Evolutionary conservation across 2,329 filamentous ascomycete species (phyloP).

Genomic region (Penicillium sumatraense): DNA sequence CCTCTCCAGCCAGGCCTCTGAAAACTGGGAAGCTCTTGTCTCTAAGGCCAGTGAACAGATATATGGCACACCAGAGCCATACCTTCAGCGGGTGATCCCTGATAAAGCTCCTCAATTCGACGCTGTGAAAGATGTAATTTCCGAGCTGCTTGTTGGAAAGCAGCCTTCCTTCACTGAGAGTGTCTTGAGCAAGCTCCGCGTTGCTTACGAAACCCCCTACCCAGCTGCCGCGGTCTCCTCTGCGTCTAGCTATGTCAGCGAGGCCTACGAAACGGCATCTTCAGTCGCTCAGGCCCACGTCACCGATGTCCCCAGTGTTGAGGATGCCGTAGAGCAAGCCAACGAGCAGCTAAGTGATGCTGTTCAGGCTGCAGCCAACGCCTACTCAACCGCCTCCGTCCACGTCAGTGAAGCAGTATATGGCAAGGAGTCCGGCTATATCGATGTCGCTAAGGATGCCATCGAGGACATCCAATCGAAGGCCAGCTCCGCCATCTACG

Average conservation of each 20-base stretch:
- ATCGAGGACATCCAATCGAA: conserved; percentile 60
- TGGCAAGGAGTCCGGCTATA: conserved; percentile 57
- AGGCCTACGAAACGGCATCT: conserved; percentile 49
- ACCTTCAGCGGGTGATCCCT: conserved; percentile 66
- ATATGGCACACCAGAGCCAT: conserved; percentile 69
- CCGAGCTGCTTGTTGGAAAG: conserved; percentile 75
- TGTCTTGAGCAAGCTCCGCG: conserved; percentile 72
- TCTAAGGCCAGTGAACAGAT: conserved; percentile 70
- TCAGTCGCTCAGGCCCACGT: conserved; percentile 41
- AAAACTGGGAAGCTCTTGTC: conserved; percentile 68
- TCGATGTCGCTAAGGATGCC: conserved; percentile 58
- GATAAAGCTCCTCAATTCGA: conserved; percentile 68
- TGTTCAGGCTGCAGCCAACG: conserved; percentile 61
- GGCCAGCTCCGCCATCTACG: conserved; percentile 62
- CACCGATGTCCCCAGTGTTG: conserved; percentile 62
- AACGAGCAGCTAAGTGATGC: conserved; percentile 61
- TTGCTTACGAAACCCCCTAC: conserved; percentile 70
- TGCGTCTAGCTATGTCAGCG: conserved; percentile 58
- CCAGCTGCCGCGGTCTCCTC: conserved; percentile 46
- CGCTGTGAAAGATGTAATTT: conserved; percentile 72
- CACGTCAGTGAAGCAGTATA: conserved; percentile 61
- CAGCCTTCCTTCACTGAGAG: conserved; percentile 83
- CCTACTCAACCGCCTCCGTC: conserved; percentile 55
- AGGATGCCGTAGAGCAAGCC: conserved; percentile 62
- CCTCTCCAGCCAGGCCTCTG: conserved; percentile 59